These are phyloP conservation scores for Eucalyptus urophylla DNA, from an alignment of 345 rosid species.

Conservation along the genomic window DNA sequence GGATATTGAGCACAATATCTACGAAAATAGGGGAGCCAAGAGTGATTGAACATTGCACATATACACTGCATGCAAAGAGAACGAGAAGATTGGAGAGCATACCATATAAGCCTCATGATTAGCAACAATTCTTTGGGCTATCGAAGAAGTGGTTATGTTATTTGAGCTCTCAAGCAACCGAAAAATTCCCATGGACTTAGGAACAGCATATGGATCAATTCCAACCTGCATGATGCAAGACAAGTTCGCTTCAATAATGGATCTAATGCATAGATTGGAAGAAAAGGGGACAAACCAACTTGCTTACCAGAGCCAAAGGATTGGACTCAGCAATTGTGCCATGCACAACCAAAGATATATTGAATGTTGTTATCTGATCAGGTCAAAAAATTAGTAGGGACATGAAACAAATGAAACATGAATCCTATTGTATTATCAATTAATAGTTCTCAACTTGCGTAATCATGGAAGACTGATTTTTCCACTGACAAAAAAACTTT, in stretches of 20 bases:
- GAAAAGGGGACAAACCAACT: not conserved
- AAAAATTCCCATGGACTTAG: constrained; percentile 74
- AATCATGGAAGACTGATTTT: not conserved
- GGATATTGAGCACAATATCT: not conserved
- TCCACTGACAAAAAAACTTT: not conserved
- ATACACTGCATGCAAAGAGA: not conserved
- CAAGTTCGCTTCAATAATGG: not conserved
- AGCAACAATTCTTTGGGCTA: constrained; percentile 72
- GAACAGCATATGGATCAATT: constrained; percentile 62
- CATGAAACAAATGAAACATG: not conserved
- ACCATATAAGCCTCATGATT: constrained; percentile 80
- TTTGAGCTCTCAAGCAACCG: constrained; percentile 63
- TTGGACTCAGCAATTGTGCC: constrained; percentile 77
- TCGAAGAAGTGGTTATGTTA: constrained; percentile 58
- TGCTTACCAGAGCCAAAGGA: constrained; percentile 23
- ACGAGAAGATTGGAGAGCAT: not conserved
- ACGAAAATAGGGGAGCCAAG: not conserved
- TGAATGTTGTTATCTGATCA: constrained; percentile 71
- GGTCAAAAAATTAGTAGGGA: not conserved
- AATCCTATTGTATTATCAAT: not conserved
- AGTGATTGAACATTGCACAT: not conserved
- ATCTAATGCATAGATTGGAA: not conserved
- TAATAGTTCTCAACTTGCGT: not conserved
- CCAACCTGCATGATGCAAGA: constrained; percentile 28
- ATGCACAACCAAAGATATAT: constrained; percentile 71